A percentile compares a stretch with the other conserved stretches of the same genome.
phyloP scores from a whole-genome alignment of 225 moss, liverwort and hornwort genomes.

The Lunularia cruciata region DNA sequence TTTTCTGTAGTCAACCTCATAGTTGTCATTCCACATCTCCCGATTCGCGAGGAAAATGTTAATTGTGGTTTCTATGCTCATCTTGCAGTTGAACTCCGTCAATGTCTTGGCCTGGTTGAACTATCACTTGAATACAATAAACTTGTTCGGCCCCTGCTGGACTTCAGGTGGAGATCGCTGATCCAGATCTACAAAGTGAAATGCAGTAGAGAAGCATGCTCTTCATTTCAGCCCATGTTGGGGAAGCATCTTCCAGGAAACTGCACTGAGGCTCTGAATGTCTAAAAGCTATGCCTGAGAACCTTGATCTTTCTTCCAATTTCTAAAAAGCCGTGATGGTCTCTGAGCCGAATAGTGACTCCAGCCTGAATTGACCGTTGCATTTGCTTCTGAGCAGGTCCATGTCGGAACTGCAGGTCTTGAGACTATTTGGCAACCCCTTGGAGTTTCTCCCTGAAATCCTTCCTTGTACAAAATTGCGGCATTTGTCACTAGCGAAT shows the following conservation, averaged over 20 bases:
- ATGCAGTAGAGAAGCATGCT: background rate
- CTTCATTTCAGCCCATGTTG: background rate
- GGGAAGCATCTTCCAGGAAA: background rate
- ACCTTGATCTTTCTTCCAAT: background rate
- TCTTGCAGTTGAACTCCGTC: slow-evolving; percentile 88
- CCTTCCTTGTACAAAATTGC: slow-evolving; percentile 87
- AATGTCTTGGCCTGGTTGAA: slow-evolving; percentile 90
- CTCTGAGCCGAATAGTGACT: background rate
- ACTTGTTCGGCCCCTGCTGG: slow-evolving; percentile 91
- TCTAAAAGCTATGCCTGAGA: too few species aligned
- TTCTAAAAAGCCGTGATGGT: background rate
- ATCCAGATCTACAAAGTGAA: background rate
- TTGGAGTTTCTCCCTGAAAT: slow-evolving; percentile 98
- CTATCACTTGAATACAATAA: slow-evolving; percentile 98
- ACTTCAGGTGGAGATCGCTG: slow-evolving; percentile 66
- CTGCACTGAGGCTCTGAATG: background rate
- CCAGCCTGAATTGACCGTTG: background rate
- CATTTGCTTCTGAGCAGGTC: slow-evolving; percentile 53
- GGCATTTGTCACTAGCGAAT: slow-evolving; percentile 93
- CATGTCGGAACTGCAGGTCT: slow-evolving; percentile 85
- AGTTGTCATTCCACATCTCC: too few species aligned
- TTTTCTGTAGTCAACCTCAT: too few species aligned
- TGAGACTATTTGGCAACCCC: slow-evolving; percentile 98
- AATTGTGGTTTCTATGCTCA: background rate
- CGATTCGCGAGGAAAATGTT: too few species aligned